Evolutionary conservation across 305 asterid species (phyloP).

Genomic region (Lippia alba): DNA sequence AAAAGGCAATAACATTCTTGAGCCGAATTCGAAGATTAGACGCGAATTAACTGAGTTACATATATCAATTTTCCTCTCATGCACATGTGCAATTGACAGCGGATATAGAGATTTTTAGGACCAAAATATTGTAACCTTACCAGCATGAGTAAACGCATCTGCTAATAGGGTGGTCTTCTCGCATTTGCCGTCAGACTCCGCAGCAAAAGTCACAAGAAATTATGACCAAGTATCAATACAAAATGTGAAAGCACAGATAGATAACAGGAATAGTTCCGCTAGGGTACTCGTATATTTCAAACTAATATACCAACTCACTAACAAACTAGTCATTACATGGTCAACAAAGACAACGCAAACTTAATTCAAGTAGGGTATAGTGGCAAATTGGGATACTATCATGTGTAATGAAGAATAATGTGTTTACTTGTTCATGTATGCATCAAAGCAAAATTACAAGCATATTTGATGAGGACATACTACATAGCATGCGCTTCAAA

Average conservation of each 20-base stretch:
- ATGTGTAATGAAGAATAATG: constrained; percentile 6
- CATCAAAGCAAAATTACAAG: background rate
- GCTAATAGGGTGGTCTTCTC: too few relatives aligned
- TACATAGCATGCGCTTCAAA: background rate
- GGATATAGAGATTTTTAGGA: too few relatives aligned
- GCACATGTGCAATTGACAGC: too few relatives aligned
- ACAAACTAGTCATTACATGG: constrained; percentile 7
- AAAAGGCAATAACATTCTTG: too few relatives aligned
- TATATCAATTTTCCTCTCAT: too few relatives aligned
- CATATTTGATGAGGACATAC: background rate
- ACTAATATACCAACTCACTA: constrained; percentile 10
- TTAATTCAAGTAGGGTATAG: constrained; percentile 12
- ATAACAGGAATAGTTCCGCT: constrained; percentile 2
- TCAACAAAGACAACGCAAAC: background rate
- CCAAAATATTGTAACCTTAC: too few relatives aligned
- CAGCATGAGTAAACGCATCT: too few relatives aligned
- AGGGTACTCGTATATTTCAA: constrained; percentile 18
- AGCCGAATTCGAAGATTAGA: too few relatives aligned
- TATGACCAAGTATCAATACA: too few relatives aligned
- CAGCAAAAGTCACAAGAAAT: too few relatives aligned
- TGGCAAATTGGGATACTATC: constrained; percentile 10
- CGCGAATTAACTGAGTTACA: too few relatives aligned
- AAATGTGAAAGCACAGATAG: constrained; percentile 23
- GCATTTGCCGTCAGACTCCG: too few relatives aligned
- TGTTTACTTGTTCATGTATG: background rate